These are phyloP conservation scores for Diatrype stigma DNA, from an alignment of 2,329 filamentous ascomycete species.

Conservation along the genomic window DNA sequence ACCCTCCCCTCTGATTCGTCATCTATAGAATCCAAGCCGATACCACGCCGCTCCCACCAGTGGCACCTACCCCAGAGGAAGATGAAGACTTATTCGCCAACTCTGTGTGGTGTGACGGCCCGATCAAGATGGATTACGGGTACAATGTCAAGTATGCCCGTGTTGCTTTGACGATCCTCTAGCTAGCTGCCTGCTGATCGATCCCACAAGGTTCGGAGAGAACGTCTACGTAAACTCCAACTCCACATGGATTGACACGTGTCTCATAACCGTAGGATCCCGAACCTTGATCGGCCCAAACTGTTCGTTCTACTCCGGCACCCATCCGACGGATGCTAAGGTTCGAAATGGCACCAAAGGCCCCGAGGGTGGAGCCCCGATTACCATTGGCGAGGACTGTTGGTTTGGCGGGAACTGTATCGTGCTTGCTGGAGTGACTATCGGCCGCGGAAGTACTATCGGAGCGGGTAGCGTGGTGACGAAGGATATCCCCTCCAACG, in stretches of 20 bases:
- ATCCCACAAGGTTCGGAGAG: constrained; percentile 49
- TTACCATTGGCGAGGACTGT: constrained; percentile 75
- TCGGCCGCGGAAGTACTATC: constrained; percentile 69
- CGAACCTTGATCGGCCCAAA: constrained; percentile 77
- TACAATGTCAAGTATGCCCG: constrained; percentile 57
- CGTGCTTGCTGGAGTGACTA: constrained; percentile 71
- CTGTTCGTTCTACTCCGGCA: constrained; percentile 69
- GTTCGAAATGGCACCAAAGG: constrained; percentile 71
- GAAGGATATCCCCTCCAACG: constrained; percentile 63
- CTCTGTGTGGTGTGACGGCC: constrained; percentile 65
- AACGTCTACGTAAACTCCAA: constrained; percentile 74
- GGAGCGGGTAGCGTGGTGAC: constrained; percentile 83
- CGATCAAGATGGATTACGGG: constrained; percentile 73
- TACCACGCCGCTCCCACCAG: constrained; percentile 58
- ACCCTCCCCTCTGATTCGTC: constrained; percentile 2
- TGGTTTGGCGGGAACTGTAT: constrained; percentile 71
- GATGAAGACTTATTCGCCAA: constrained; percentile 62
- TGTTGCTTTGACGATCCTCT: neutral
- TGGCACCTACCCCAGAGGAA: constrained; percentile 50
- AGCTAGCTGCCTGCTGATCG: constrained; percentile 4
- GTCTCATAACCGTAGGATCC: constrained; percentile 67
- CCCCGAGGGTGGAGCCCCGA: constrained; percentile 69
- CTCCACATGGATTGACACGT: constrained; percentile 73
- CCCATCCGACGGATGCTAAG: constrained; percentile 72
- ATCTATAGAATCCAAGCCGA: constrained; percentile 57